Evolutionary conservation across 805 yeast genomes (phyloP), one percentile per base, ranked within the genome.

Genomic region (Metschnikowia henanensis): DNA sequence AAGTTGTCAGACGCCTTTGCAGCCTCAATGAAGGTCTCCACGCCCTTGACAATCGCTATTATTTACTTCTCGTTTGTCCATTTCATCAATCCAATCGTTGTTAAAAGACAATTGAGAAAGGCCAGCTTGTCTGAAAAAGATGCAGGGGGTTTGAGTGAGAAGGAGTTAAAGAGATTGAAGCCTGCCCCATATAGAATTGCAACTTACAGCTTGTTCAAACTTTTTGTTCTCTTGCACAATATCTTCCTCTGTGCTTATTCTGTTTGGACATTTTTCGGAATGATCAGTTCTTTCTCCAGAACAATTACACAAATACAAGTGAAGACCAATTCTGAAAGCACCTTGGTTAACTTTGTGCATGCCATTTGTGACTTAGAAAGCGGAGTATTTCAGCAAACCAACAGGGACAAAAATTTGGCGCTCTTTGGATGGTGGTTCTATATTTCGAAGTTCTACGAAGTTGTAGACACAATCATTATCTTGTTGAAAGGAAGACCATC

Each of bases 251-350:
- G 88, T 58, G 65, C 66, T n/a, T 83, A 82, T 63, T 82, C 87
- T 3, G 73, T 75, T 23, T 83, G 87, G 87, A 82, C 89, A 7
- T 82, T 82, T 49, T 36, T 79, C 18, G 87, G 87, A n/a, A 81
- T 83, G 82, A 61, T 75, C 21, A 55, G 65, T 16, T 69, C 84
- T 9, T 76, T 83, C 55, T 60, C 67, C 45, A 60, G 64, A 37
- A 71, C 76, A 46, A 60, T 65, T 53, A 51, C 55, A 39, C 50
- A 30, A 21, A 46, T 50, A 16, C 43, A 37, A 45, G 47, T 44
- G 20, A 45, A 39, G 30, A 42, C 51, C 19, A 41, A 39, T 18
- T 30, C 50, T 23, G 62, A 52, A 13, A 53, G 58, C 47, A 55
- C 57, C 12, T 56, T 70, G 41, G 77, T 74, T 40, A 61, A 71